These are phyloP conservation scores for Tinospora cordifolia DNA, from an alignment of 164 flowering plant species.

Conservation along the genomic window DNA sequence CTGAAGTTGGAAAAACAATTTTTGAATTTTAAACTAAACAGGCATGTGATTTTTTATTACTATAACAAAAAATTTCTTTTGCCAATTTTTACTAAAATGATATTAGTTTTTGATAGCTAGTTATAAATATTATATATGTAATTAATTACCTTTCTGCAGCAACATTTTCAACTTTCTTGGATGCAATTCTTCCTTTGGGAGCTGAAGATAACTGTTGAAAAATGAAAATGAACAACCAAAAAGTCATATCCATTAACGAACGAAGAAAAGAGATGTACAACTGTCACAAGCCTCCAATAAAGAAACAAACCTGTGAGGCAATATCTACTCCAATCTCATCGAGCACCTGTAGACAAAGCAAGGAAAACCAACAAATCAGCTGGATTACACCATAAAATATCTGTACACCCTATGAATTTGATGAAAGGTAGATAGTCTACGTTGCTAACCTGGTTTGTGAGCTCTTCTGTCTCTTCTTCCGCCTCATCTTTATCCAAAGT, in stretches of 20 bases:
- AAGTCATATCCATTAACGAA: background rate
- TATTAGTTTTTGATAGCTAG: background rate
- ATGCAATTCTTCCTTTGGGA: constrained; percentile 71
- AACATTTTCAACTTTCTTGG: constrained; percentile 48
- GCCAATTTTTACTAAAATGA: too few relatives aligned
- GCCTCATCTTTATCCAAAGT: constrained; percentile 89
- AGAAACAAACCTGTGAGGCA: constrained; percentile 75
- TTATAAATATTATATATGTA: background rate
- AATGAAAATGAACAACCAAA: constrained; percentile 2
- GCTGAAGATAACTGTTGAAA: constrained; percentile 73
- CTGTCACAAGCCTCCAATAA: background rate
- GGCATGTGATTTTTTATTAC: too few relatives aligned
- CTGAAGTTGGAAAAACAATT: too few relatives aligned
- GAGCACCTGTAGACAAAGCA: constrained; percentile 46
- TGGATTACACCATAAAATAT: too few relatives aligned
- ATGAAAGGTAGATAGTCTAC: too few relatives aligned
- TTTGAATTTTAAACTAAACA: too few relatives aligned
- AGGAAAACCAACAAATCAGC: background rate
- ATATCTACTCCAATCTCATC: constrained; percentile 94
- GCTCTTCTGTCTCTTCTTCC: constrained; percentile 93
- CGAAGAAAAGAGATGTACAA: background rate
- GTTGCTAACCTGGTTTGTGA: constrained; percentile 66
- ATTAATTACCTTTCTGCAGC: constrained; percentile 2
- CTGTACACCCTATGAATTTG: too few relatives aligned
- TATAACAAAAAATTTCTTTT: too few relatives aligned